Evolutionary conservation across 305 asterid genomes (phyloP), one percentile per base, ranked within the genome.

Genomic region (Fraxinus floribunda): DNA sequence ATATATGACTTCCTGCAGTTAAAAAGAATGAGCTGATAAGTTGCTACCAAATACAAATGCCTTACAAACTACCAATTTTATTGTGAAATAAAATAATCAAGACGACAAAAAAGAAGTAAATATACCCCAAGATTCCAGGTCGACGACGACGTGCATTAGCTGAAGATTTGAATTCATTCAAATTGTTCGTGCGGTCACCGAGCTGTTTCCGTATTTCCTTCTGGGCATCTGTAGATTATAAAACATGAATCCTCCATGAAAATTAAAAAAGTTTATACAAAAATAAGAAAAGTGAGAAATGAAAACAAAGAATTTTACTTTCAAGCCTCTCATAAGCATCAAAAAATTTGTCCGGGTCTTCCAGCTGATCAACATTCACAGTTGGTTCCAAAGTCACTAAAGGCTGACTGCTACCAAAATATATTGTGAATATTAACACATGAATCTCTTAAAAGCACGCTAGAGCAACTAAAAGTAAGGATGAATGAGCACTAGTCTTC

Each of bases 91-190:
- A 41, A 79, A 81, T 46, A 79, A 76, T 82, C 85, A 78, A 49
- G 32, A 79, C 72, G 64, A 75, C 81, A 4, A 46, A 71, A 36
- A 71, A 82, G 38, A 77, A 36, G 32, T 11, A 76, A 49, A 55
- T 75, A 68, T 94, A 91, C 98, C 98, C 97, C 85, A 91, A 90
- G 82, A 96, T 88, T 79, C 97, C 92, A 57, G 88, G 94, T 77
- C 95, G 89, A 68, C 93, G 95, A 34, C 36, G 85, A 70, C 93
- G 92, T 81, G 76, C 84, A 60, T 66, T 88, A 34, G 79, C 80
- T 18, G 89, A 83, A 79, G 91, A 91, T 83, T 85, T 83, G 76
- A 78, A 76, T 77, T 80, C 83, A 81, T 86, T 83, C 78, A 79
- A 38, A 82, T 83, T 85, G 81, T 88, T 86, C 36, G 32, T 39